A percentile compares a stretch with the other conserved stretches of the same genome.
phyloP scores from a whole-genome alignment of 306 rosid genomes.

The Castanea mollissima region DNA sequence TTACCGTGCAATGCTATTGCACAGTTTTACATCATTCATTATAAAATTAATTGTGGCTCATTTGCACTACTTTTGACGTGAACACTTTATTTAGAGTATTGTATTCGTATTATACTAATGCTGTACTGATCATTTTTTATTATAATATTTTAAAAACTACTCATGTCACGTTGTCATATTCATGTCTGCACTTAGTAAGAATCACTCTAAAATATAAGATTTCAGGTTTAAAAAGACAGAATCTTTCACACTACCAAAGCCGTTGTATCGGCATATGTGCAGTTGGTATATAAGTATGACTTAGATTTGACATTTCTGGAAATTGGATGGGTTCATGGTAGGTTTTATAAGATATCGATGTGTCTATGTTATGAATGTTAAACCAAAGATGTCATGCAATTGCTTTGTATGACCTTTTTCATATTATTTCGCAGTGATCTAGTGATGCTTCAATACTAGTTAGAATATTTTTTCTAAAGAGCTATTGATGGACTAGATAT shows the following conservation, averaged over 20 bases:
- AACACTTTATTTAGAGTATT: no score
- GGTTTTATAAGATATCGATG: no score
- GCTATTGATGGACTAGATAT: not conserved
- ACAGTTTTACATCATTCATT: not conserved
- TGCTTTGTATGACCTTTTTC: not conserved
- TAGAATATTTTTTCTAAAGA: not conserved
- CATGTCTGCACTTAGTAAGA: not conserved
- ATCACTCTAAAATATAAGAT: not conserved
- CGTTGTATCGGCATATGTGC: not conserved
- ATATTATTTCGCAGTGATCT: not conserved
- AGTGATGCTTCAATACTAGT: not conserved
- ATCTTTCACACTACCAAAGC: not conserved
- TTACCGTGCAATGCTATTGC: not conserved
- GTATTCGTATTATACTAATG: accelerated
- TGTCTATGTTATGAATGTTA: not conserved
- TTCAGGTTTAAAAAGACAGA: not conserved
- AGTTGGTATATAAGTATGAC: not conserved
- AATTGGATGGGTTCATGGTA: not conserved
- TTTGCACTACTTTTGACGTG: no score
- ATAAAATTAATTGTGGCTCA: not conserved
- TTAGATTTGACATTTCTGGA: not conserved
- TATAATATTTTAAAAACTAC: no score
- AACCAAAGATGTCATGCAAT: not conserved
- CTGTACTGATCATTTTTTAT: no score
- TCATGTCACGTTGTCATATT: accelerated